phyloP scores from a whole-genome alignment of 257 asterid species.

The Galeopsis tetrahit region DNA sequence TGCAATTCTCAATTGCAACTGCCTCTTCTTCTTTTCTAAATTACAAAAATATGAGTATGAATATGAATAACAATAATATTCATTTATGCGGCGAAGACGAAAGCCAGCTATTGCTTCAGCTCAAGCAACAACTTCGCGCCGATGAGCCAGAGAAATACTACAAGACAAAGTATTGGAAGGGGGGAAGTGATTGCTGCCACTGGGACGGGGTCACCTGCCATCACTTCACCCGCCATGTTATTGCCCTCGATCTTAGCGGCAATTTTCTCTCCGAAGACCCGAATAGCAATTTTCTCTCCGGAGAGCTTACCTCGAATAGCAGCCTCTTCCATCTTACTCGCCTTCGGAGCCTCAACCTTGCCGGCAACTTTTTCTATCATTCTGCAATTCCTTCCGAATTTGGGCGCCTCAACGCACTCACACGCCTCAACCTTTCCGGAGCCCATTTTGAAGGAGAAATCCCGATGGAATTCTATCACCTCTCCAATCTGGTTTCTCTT shows the following conservation, averaged over 20 bases:
- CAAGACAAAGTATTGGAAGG: background rate
- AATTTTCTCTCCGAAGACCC: too few species aligned
- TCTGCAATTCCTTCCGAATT: background rate
- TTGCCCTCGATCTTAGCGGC: background rate
- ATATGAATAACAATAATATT: too few species aligned
- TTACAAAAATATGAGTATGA: too few species aligned
- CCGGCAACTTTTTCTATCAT: background rate
- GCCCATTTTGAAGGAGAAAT: background rate
- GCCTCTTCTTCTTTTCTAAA: background rate
- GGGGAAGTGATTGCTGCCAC: background rate
- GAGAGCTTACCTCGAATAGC: background rate
- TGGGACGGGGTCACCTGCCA: slow-evolving; percentile 6
- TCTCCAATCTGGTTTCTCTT: background rate
- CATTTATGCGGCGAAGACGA: background rate
- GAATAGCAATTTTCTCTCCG: background rate
- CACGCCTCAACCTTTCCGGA: background rate
- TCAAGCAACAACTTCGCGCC: background rate
- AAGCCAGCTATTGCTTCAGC: background rate
- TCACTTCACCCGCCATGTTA: background rate
- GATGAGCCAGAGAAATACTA: background rate
- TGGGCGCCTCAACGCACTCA: background rate
- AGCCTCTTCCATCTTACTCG: slow-evolving; percentile 9
- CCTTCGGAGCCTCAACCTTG: slow-evolving; percentile 8
- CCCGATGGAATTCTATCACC: slow-evolving; percentile 19
- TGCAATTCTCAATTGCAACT: background rate